Conservation (phyloP, 2,329 filamentous ascomycete species). For the Penicillium fuscoglaucum region DNA sequence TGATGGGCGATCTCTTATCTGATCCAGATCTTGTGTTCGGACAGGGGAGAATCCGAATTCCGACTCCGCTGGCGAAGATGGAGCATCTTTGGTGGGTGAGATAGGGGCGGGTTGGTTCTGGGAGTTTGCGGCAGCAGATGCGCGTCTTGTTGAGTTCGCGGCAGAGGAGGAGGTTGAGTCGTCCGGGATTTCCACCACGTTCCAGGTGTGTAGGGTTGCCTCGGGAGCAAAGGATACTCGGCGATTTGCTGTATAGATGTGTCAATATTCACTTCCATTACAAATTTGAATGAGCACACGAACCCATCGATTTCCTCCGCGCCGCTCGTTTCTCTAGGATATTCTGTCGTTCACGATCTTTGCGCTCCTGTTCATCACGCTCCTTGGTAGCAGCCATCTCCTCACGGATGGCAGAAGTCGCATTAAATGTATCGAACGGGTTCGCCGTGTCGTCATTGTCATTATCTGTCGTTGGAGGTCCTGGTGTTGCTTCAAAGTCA, state of each 20-base stretch:
- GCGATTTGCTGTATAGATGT: constrained; percentile 63
- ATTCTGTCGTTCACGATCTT: constrained; percentile 59
- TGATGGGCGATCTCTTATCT: constrained; percentile 49
- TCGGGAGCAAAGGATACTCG: constrained; percentile 97
- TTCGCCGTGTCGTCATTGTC: constrained; percentile 49
- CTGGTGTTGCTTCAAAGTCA: constrained; percentile 45
- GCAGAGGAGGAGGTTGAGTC: constrained; percentile 77
- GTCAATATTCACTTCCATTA: constrained; percentile 16
- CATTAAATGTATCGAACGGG: constrained; percentile 49
- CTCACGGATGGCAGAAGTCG: constrained; percentile 39
- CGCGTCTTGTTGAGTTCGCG: constrained; percentile 72
- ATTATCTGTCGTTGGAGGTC: constrained; percentile 32
- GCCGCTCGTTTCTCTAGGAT: constrained; percentile 76
- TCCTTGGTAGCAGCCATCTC: constrained; percentile 67
- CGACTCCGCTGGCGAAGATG: constrained; percentile 63
- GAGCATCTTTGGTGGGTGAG: constrained; percentile 56
- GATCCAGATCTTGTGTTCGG: constrained; percentile 64
- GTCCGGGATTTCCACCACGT: constrained; percentile 84
- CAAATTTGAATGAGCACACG: constrained; percentile 8
- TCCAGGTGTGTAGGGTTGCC: constrained; percentile 95
- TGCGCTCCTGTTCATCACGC: constrained; percentile 65
- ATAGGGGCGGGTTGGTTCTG: constrained; percentile 32
- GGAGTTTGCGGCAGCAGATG: constrained; percentile 59
- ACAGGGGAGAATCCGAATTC: constrained; percentile 61
- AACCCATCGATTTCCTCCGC: constrained; percentile 82